Evolutionary conservation across 139 green algal species (phyloP), one percentile per base, ranked within the genome.

Genomic region (Chlamydomonas sphaeroides): DNA sequence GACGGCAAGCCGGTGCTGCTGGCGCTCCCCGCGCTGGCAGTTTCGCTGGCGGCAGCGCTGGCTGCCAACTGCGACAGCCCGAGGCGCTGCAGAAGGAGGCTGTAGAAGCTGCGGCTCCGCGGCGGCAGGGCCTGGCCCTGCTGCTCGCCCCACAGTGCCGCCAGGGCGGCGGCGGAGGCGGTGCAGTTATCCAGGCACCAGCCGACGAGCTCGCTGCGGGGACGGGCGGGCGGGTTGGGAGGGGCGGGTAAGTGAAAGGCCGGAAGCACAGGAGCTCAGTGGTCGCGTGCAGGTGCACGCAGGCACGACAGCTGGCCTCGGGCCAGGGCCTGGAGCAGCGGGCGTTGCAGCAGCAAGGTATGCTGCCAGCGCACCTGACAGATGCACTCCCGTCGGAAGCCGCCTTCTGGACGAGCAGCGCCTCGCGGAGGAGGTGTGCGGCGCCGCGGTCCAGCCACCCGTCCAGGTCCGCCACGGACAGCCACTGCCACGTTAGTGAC

Each of bases 111-210:
- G 32, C 48, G 65, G 30, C 26, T 5, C 17, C 65, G 63, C 25
- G 65, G 48, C 14, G 61, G 35, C 65, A 84, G 49, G 35, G 49
- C 17, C 26, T 41, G 25, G 23, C 20, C 30, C 65, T 75, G 65
- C 65, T 84, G 77, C 49, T 56, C 49, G 18, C 65, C 63, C 63
- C 63, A 84, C 36, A 84, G 48, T 6, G 65, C 65, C 15, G 77
- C 77, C 65, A 84, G 77, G 14, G 65, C 77, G 0, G 65, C 65
- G 10, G 77, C 65, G 4, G 48, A 48, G n/a, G 5, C 36, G 63
- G 48, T 84, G 65, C 77, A 84, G 45, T 57, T 76, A 39, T 70
- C 77, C 65, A 84, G 26, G 65, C 77, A 84, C 77, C 77, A 84
- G 38, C 49, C 77, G 1, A 84, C 77, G 32, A 84, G 49, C 51